Evolutionary conservation across 2,329 filamentous ascomycete genomes (phyloP).

Genomic region (Fusarium begoniae): DNA sequence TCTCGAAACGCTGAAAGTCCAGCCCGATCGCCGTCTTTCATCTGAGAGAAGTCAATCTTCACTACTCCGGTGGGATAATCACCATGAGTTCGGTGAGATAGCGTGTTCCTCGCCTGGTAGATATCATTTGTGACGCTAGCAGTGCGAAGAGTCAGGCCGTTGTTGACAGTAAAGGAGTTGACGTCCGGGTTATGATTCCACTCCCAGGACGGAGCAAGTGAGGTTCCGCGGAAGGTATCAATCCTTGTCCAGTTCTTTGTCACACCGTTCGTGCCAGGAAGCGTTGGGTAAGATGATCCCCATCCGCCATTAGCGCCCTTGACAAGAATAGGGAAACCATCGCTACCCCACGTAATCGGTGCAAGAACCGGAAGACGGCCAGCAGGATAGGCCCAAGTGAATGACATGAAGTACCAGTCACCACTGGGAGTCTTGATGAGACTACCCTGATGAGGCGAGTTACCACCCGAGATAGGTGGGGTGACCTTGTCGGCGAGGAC

Average conservation of each 20-base stretch:
- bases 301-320: slow-evolving; percentile 56
- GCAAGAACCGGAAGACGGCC: slow-evolving; percentile 67
- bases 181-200: slow-evolving; percentile 71
- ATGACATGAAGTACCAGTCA: slow-evolving; percentile 68
- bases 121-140: slow-evolving; percentile 63
- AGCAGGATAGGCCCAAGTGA: slow-evolving; percentile 63
- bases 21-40: slow-evolving; percentile 61
- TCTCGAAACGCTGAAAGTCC: slow-evolving; percentile 65
- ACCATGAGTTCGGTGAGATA: slow-evolving; percentile 58
- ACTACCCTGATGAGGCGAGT: slow-evolving; percentile 63
- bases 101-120: slow-evolving; percentile 57
- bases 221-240: slow-evolving; percentile 56
- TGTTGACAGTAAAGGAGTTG: slow-evolving; percentile 53
- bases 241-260: slow-evolving; percentile 47
- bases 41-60: slow-evolving; percentile 56
- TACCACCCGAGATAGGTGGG: slow-evolving; percentile 55
- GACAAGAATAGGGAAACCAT: slow-evolving; percentile 61
- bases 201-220: slow-evolving; percentile 61
- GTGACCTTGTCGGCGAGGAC: slow-evolving; percentile 54
- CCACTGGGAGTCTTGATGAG: slow-evolving; percentile 61
- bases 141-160: slow-evolving; percentile 58
- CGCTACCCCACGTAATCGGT: slow-evolving; percentile 60
- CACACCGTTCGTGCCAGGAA: slow-evolving; percentile 22
- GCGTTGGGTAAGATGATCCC: slow-evolving; percentile 55
- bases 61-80: slow-evolving; percentile 59